Evolutionary conservation across 2,329 filamentous ascomycete genomes (phyloP).

Genomic region (Talaromyces sp.): DNA sequence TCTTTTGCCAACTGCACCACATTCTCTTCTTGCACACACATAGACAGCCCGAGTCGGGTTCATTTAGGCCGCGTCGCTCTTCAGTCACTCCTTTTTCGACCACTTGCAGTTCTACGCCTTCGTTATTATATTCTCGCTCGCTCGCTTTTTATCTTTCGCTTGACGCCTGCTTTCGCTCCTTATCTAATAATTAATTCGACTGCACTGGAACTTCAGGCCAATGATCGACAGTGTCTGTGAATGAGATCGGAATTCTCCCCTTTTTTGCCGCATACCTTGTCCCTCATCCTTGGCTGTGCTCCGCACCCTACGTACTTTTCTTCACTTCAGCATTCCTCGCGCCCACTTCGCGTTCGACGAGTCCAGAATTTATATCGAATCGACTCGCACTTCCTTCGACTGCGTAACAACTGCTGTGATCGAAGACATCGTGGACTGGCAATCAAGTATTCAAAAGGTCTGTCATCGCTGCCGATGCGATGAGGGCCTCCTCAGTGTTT

Average conservation of each 20-base stretch:
- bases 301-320: not conserved
- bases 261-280: constrained; percentile 13
- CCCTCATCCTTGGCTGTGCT: constrained; percentile 11
- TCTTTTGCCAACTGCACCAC: constrained; percentile 8
- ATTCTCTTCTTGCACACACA: constrained; percentile 5
- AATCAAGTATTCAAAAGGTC: constrained; percentile 16
- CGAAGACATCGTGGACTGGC: constrained; percentile 6
- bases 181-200: not conserved
- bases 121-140: not conserved
- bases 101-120: not conserved
- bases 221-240: not conserved
- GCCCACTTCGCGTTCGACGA: constrained; percentile 2
- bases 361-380: not conserved
- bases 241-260: constrained; percentile 4
- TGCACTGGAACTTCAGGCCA: not conserved
- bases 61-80: not conserved
- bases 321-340: constrained; percentile 8
- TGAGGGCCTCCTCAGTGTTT: constrained; percentile 42
- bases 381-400: not conserved
- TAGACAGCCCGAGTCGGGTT: not conserved
- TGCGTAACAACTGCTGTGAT: not conserved
- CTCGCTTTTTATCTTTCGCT: not conserved
- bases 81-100: not conserved
- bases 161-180: not conserved
- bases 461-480: constrained; percentile 36